phyloP scores from a whole-genome alignment of 1,139 yeast species.

The Pichia kudriavzevii region DNA sequence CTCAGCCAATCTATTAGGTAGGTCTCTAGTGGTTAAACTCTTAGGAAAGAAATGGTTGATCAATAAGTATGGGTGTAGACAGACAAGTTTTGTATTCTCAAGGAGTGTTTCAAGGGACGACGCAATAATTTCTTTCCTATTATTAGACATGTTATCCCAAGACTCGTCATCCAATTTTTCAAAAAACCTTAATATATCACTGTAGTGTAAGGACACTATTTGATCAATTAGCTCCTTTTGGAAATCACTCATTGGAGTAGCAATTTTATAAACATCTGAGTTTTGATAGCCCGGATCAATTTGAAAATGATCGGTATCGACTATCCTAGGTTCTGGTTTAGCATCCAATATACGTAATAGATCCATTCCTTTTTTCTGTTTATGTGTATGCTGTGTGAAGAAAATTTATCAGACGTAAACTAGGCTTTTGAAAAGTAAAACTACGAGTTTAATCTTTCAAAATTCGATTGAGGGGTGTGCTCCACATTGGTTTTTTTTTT shows the following conservation, averaged over 20 bases:
- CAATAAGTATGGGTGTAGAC: conserved; percentile 81
- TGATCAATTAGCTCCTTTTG: conserved; percentile 92
- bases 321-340: conserved; percentile 77
- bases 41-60: conserved; percentile 86
- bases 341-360: conserved; percentile 69
- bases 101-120: conserved; percentile 69
- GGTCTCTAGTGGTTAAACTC: conserved; percentile 66
- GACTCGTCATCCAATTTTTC: conserved; percentile 36
- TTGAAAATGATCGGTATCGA: conserved; percentile 35
- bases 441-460: no score
- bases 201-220: conserved; percentile 81
- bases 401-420: no score
- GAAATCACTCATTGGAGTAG: conserved; percentile 82
- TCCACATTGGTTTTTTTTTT: no score
- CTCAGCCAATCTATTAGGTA: conserved; percentile 65
- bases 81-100: conserved; percentile 66
- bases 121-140: conserved; percentile 36
- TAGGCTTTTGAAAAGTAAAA: no score
- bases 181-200: conserved; percentile 82
- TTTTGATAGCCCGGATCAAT: conserved; percentile 25
- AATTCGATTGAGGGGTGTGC: no score
- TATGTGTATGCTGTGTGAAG: background rate
- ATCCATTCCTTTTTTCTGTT: conserved; percentile 45
- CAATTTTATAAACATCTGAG: conserved; percentile 70
- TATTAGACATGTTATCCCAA: conserved; percentile 10